Evolutionary conservation across 2,329 filamentous ascomycete genomes (phyloP).

Genomic region (Fusarium sp.): DNA sequence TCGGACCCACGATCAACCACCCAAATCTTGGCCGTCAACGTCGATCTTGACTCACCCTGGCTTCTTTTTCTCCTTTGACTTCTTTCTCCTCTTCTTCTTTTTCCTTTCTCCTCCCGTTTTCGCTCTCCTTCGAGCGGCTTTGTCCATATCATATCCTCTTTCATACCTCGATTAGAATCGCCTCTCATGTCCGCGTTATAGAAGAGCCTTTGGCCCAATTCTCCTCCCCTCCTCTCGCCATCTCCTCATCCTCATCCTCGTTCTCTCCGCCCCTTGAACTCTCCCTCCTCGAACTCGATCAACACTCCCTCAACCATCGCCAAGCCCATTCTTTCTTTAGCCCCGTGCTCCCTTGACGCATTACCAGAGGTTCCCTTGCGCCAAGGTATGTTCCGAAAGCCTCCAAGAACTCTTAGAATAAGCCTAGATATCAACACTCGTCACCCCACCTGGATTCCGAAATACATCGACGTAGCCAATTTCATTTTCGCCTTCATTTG

Average conservation of each 20-base stretch:
- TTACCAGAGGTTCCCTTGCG: conserved; percentile 17
- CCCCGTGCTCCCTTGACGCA: conserved; percentile 26
- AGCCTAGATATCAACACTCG: conserved; percentile 15
- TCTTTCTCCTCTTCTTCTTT: conserved; percentile 24
- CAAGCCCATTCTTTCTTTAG: conserved; percentile 29
- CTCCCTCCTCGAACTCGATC: conserved; percentile 20
- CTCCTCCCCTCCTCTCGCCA: conserved; percentile 30
- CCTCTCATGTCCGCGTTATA: conserved; percentile 52
- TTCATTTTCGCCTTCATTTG: conserved; percentile 8
- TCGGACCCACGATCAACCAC: conserved; percentile 38
- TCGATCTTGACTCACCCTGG: conserved; percentile 37
- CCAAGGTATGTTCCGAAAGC: conserved; percentile 34
- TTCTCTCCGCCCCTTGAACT: conserved; percentile 19
- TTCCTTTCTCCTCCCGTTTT: conserved; percentile 15
- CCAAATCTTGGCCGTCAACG: conserved; percentile 32
- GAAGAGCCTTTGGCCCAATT: conserved; percentile 44
- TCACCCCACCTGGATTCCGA: conserved; percentile 31
- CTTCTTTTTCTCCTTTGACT: conserved; percentile 33
- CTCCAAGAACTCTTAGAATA: conserved; percentile 3
- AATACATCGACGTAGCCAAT: conserved; percentile 9
- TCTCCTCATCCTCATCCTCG: conserved; percentile 20
- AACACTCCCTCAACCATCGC: conserved; percentile 28
- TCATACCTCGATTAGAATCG: conserved; percentile 11
- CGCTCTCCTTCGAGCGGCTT: conserved; percentile 38
- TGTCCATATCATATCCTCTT: conserved; percentile 6